Conservation (phyloP, 2,329 filamentous ascomycete species). For the Colletotrichum tanaceti region DNA sequence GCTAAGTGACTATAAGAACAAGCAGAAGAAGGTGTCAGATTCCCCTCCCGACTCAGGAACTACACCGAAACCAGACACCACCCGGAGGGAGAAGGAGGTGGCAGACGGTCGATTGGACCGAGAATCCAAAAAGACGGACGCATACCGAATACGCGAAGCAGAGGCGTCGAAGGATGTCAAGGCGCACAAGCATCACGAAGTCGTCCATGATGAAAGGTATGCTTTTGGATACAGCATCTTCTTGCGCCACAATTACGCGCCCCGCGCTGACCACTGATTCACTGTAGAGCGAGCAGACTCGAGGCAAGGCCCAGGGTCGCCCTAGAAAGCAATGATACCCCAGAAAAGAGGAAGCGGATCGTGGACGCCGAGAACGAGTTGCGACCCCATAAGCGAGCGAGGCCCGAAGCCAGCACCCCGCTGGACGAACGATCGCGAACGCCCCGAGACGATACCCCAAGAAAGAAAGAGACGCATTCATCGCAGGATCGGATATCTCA, state of each 20-base stretch:
- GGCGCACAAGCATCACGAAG: conserved; percentile 48
- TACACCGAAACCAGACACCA: conserved; percentile 45
- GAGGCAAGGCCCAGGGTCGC: conserved; percentile 21
- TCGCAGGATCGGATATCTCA: conserved; percentile 46
- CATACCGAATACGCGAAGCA: conserved; percentile 43
- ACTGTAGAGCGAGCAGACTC: conserved; percentile 21
- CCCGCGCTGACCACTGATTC: conserved; percentile 14
- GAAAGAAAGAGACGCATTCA: conserved; percentile 46
- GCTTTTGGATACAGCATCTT: conserved; percentile 1
- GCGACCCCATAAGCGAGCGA: conserved; percentile 60
- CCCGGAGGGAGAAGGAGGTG: conserved; percentile 41
- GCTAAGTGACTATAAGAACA: conserved; percentile 70
- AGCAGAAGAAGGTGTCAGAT: conserved; percentile 54
- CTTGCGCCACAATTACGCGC: background rate
- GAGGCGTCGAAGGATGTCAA: conserved; percentile 46
- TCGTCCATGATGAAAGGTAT: conserved; percentile 49
- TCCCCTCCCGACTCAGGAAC: conserved; percentile 41
- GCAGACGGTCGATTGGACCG: conserved; percentile 36
- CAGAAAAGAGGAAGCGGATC: conserved; percentile 60
- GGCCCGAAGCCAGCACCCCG: conserved; percentile 52
- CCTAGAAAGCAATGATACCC: conserved; percentile 44
- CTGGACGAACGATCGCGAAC: conserved; percentile 49
- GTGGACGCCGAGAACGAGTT: conserved; percentile 58
- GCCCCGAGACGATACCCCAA: conserved; percentile 50
- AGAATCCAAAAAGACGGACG: conserved; percentile 45